Evolutionary conservation across 2,329 filamentous ascomycete species (phyloP), one percentile per base, ranked within the genome.

Genomic region (Coniochaeta sp.): DNA sequence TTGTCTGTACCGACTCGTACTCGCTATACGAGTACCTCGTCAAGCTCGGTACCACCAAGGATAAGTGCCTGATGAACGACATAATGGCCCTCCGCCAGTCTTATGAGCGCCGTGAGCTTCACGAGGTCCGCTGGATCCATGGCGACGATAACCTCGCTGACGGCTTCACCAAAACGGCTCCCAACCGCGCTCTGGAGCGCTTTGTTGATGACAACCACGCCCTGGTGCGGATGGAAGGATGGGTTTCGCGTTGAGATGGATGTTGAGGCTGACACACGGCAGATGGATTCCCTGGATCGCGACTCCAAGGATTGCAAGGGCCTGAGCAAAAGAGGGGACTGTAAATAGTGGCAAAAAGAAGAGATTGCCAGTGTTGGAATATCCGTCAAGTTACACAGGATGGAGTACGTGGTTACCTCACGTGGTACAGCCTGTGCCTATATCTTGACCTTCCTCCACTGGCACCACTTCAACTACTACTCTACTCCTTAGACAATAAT

Each of bases 61-160:
- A 68, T n/a, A 65, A 68, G 28, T 4, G 62, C 1, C 24, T 62
- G 0, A 67, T 64, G 57, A 64, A 67, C 28, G 61, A 67, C 50
- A 64, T 68, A 14, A 66, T 68, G 50, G 56, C 58, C 0, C 14
- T 69, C 0, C 24, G 62, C 0, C 47, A 68, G 57, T 62, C 58
- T 0, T 68, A 68, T 40, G 61, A 68, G 24, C 26, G 59, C 0
- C 22, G 59, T 1, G 61, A 68, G 30, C 28, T 65, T 0, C 10
- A 30, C 2, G 61, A 67, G 26, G 52, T 69, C 16, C 16, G 47
- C 19, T 69, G 44, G 60, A 66, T 66, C 38, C 32, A 63, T 38
- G 55, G 60, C 2, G 14, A 59, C 7, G 38, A 62, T 38, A 66
- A 66, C 38, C 57, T 44, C 1, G 42, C 59, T 1, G 56, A 66